Conservation (phyloP, 495 filamentous ascomycete species). For the Parathielavia hyrcaniae region DNA sequence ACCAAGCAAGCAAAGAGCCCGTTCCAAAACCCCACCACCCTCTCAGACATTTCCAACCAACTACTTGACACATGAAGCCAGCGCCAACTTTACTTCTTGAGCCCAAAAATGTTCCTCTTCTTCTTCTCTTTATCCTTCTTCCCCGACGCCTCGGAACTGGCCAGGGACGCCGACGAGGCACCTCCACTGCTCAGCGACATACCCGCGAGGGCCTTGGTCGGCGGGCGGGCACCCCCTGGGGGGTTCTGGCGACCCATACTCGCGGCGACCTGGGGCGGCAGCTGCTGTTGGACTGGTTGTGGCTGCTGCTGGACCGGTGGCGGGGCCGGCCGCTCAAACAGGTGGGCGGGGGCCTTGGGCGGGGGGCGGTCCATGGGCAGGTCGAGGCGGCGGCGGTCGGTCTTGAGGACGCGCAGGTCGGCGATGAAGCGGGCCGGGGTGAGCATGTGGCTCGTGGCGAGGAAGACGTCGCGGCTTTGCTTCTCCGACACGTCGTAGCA, state of each 20-base stretch:
- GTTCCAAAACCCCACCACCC: neutral
- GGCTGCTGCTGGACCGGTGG: slow-evolving; percentile 19
- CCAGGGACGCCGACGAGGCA: slow-evolving; percentile 13
- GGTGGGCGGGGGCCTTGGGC: slow-evolving; percentile 73
- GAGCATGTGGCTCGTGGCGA: slow-evolving; percentile 88
- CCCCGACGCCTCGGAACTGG: slow-evolving; percentile 16
- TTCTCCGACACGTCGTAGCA: slow-evolving; percentile 81
- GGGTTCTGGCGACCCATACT: slow-evolving; percentile 22
- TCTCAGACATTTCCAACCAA: neutral
- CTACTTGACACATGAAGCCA: neutral
- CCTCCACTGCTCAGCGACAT: slow-evolving; percentile 25
- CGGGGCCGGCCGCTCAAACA: slow-evolving; percentile 72
- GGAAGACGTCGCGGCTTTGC: slow-evolving; percentile 72
- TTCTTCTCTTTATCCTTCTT: slow-evolving; percentile 59
- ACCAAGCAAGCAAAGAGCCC: neutral
- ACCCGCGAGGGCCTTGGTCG: slow-evolving; percentile 27
- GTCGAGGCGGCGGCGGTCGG: slow-evolving; percentile 65
- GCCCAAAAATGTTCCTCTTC: slow-evolving; percentile 71
- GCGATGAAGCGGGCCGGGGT: slow-evolving; percentile 71
- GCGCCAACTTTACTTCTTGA: slow-evolving; percentile 43
- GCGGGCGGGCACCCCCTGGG: slow-evolving; percentile 26
- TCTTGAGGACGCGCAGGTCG: slow-evolving; percentile 72
- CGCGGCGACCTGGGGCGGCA: slow-evolving; percentile 28
- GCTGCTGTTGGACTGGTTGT: neutral
- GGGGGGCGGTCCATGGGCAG: slow-evolving; percentile 76